Percentiles rank a stretch among this genome's conserved stretches.
phyloP scores from a whole-genome alignment of 495 filamentous ascomycete species.

The Aspergillus bertholletiae region DNA sequence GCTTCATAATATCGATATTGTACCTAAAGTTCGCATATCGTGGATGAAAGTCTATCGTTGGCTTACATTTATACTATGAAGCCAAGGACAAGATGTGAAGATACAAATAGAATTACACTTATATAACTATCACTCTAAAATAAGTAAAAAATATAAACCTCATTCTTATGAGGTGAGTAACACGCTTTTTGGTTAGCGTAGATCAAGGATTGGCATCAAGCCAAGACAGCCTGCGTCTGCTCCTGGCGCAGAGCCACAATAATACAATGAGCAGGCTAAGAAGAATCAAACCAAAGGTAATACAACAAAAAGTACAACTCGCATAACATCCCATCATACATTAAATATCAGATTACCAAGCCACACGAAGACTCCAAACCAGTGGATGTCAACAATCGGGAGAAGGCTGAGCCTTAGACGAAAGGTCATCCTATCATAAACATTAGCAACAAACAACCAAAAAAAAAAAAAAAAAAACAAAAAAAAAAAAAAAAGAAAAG shows the following conservation, averaged over 20 bases:
- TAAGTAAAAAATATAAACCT: background rate
- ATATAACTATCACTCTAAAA: background rate
- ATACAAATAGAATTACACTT: background rate
- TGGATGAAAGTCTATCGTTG: background rate
- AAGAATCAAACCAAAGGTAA: background rate
- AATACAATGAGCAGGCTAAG: background rate
- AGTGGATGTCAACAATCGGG: background rate
- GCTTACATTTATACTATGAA: background rate
- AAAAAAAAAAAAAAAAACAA: background rate
- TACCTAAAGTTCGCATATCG: background rate
- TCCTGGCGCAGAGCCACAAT: too few species aligned
- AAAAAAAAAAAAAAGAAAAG: background rate
- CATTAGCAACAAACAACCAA: background rate
- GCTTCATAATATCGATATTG: background rate
- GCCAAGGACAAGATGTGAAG: background rate
- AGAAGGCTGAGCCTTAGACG: background rate
- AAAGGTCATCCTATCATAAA: slow-evolving; percentile 24
- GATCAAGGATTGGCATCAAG: background rate
- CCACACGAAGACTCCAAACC: slow-evolving; percentile 1
- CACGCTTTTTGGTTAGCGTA: too few species aligned
- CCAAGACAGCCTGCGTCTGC: background rate
- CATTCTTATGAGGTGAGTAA: too few species aligned
- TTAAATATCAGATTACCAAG: background rate
- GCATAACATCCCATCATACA: background rate
- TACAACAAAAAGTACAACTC: background rate